Evolutionary conservation across 345 rosid species (phyloP).

Genomic region (Camelina hispida): DNA sequence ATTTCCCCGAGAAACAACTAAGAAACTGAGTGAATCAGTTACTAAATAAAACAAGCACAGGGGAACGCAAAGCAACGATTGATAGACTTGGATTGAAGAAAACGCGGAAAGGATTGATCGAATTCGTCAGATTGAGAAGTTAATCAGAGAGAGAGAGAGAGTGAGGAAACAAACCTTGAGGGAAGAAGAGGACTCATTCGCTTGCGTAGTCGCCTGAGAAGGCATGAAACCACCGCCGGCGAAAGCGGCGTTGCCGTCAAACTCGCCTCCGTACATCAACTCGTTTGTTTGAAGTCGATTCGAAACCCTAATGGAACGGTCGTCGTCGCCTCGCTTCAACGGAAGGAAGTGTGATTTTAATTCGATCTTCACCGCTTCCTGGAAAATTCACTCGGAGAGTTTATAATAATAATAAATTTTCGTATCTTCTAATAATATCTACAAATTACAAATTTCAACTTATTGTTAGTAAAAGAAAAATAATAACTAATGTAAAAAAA

Average conservation of each 20-base stretch:
- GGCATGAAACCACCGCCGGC: constrained; percentile 97
- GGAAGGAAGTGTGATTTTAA: constrained; percentile 19
- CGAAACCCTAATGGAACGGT: constrained; percentile 35
- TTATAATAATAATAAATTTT: not conserved
- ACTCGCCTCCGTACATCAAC: constrained; percentile 63
- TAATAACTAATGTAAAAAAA: constrained; percentile 2
- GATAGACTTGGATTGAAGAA: not conserved
- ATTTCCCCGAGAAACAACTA: constrained; percentile 35
- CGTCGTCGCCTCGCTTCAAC: constrained; percentile 19
- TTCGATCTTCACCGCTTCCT: constrained; percentile 1
- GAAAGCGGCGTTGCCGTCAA: constrained; percentile 78
- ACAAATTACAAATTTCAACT: not conserved
- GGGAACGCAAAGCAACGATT: not conserved
- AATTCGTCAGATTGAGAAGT: not conserved
- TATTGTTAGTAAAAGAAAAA: not conserved
- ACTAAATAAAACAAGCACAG: not conserved
- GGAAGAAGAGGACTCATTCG: constrained; percentile 52
- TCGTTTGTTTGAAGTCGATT: not conserved
- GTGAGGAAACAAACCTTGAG: constrained; percentile 51
- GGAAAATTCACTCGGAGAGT: not conserved
- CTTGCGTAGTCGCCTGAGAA: constrained; percentile 62
- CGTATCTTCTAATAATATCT: not conserved
- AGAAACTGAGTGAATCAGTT: constrained; percentile 14
- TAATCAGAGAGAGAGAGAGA: constrained; percentile 14
- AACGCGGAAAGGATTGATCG: not conserved